Base-by-base conservation (phyloP, 331 rosid genomes). In the Rosa hybrid region DNA sequence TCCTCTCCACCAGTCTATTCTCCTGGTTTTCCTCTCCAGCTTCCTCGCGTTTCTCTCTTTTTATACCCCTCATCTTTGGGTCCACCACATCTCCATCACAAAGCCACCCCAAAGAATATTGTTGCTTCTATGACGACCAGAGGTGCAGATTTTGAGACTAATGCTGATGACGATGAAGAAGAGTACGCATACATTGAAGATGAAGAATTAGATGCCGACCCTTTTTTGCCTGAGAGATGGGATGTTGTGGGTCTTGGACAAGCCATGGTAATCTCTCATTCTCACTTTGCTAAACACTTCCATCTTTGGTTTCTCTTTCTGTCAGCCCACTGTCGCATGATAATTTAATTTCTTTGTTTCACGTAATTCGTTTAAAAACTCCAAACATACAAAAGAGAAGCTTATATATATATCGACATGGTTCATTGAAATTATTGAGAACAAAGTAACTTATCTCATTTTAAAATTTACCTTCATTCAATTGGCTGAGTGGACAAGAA, bases 191-290 rank as follows among this genome's bases (percentile, higher is more conserved):
- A 34, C 39, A 82, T 62, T 0, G 83, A 78, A 0, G 82, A 74
- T 3, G 85, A 82, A 53, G 83, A 44, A 1, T 75, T 64, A 20
- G 81, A 72, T 16, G 87, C 34, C 12, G 75, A 82, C 2, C 77
- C 85, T 42, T 76, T 34, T 68, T 76, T 87, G 70, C 95, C 97
- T 54, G 97, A 92, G 38, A 89, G 90, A 82, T 95, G 96, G 97
- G 98, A 95, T 77, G 98, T 95, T 2, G 75, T 95, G 83, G 99
- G 99, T 39, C 99, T 95, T 59, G 99, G 99, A 68, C 99, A 95
- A 82, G 99, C 99, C 84, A 95, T 95, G 99, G 98, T 93, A 88
- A 57, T 84, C 71, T 21, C 12, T 11, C 2, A 38, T 9, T 25
- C 6, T 20, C 30, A n/a, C 46, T 62, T 20, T 50, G 27, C 50